Conservation (phyloP, 208 protist species). For the Leishmania arabica region DNA sequence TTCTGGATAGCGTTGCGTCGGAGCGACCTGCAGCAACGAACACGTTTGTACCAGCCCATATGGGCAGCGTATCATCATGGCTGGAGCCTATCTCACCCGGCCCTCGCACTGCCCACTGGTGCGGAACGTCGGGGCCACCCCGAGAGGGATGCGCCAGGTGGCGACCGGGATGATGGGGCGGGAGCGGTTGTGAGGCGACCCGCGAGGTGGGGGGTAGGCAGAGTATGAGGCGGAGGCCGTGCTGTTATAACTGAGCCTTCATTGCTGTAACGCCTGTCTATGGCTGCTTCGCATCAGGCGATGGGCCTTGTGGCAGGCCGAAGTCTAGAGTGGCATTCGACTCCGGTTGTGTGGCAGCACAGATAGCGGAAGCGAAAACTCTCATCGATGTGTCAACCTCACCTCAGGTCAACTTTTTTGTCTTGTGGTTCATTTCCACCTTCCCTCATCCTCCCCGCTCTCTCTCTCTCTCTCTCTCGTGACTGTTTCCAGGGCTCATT, state of each 20-base stretch:
- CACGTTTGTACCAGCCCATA: not conserved
- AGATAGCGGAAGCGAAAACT: not conserved
- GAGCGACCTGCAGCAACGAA: not conserved
- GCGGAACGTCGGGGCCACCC: not conserved
- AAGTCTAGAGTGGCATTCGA: not conserved
- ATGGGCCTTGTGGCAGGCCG: not conserved
- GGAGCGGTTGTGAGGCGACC: not conserved
- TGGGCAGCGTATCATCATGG: not conserved
- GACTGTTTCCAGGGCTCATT: too few species aligned
- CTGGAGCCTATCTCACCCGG: not conserved
- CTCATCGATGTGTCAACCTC: not conserved
- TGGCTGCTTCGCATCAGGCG: not conserved
- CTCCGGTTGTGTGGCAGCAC: not conserved
- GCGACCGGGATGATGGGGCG: not conserved
- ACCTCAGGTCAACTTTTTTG: not conserved
- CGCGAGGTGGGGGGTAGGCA: not conserved
- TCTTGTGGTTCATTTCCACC: not conserved
- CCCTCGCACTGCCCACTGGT: not conserved
- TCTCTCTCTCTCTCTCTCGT: too few species aligned
- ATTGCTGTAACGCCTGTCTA: not conserved
- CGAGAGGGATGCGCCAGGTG: not conserved
- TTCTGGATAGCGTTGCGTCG: not conserved
- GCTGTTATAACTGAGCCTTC: not conserved
- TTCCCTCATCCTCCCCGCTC: not conserved
- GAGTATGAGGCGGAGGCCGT: not conserved